Evolutionary conservation across 768 basidiomycete species (phyloP), one percentile per base, ranked within the genome.

Genomic region (Suillus subluteus): DNA sequence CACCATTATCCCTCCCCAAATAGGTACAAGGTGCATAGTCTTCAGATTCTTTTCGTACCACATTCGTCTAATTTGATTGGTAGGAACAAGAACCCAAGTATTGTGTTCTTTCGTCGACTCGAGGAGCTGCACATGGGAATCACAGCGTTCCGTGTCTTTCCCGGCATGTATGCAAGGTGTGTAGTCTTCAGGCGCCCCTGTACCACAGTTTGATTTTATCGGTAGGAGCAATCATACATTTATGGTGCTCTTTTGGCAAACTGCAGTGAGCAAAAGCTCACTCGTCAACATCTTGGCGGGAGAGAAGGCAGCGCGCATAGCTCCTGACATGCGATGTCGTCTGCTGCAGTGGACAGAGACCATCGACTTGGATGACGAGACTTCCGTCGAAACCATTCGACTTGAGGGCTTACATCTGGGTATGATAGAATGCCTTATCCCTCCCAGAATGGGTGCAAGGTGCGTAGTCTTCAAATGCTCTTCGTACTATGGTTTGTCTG

Each of bases 181-280:
- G 30, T 18, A 18, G 16, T 58, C 56, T 38, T 23, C 37, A 58
- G 8, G 23, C 16, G n/a, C 6, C n/a, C 6, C 7, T 9, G n/a
- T 38, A 6, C 23, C 5, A n/a, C n/a, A 18, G 38, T 55, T 18
- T 55, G 18, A 55, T 16, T 16, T 41, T 2, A 18, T 8, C 5
- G 46, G 6, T 9, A 43, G 58, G 11, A 48, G 18, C 38, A 30
- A 23, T 18, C 37, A 21, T 56, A 52, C 32, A 40, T 58, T 82
- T 46, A 58, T 82, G 58, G 69, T 82, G n/a, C 62, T 84, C 35
- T 84, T 82, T 58, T 82, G 82, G 0, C 78, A 82, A 61, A 75
- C 79, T 0, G 82, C 82, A 23, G 66, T 71, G 12, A 76, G 76
- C 9, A 79, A 79, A 52, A 77, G 71, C 40, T 77, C 74, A 12